Base-by-base conservation (phyloP, 169 alveolate genomes). In the Plasmodium gonderi region DNA sequence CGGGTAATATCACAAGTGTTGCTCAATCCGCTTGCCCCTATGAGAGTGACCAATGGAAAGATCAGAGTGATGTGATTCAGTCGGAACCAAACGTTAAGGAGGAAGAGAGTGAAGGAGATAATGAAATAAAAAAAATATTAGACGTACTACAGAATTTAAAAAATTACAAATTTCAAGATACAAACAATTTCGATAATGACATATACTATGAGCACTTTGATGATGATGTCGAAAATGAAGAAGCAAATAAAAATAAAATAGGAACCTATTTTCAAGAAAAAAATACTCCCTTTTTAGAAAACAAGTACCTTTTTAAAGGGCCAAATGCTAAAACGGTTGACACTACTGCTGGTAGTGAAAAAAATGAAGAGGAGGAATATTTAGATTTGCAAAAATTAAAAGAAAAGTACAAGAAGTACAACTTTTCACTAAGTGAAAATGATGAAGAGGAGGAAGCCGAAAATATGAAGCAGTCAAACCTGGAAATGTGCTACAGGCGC, bases 91-190 rank as follows among this genome's bases (percentile, higher is more conserved):
- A 54, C 72, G 72, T 20, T 8, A 54, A 54, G 8, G 36, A 54
- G 36, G 14, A 26, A 20, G 64, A 83, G 31, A 83, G 87, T 60
- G 93, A 87, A 36, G 93, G 68, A 31, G 93, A 87, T 45, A 75
- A 74, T 0, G 93, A 87, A 75, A 87, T 87, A 60, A 87, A 74
- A 77, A 74, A 42, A 8, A 87, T 87, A 36, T 26, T 87, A 54
- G 45, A 54, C 47, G 87, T 75, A 45, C 67, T 87, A 33, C 69
- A 87, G 31, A 87, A 87, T 87, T 75, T 87, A 60, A 87, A 47
- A 54, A 67, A 87, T 17, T 87, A 87, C 49, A 87, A 87, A 54
- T 87, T 87, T 87, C 29, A 87, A 31, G 93, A 87, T 75, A 33
- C 90, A 17, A 47, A 54, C 49, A 45, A 65, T 49, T 29, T 87